Base-by-base conservation (phyloP, 2,329 filamentous ascomycete species). In the Didymella exigua region DNA sequence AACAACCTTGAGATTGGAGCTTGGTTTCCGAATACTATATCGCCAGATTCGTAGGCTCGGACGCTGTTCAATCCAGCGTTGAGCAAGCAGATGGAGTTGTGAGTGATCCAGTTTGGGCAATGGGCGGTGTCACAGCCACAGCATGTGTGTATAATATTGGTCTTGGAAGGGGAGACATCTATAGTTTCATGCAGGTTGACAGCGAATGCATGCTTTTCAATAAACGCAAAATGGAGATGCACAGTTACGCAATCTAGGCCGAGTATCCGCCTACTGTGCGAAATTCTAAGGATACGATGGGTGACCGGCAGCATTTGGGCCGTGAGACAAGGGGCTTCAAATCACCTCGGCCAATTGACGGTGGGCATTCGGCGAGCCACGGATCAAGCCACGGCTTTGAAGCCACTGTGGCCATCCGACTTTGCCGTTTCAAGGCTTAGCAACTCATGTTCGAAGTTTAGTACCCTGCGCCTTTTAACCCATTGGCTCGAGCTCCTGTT, bases 41-140 rank as follows among this genome's bases (percentile, higher is more conserved):
- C 52, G 52, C 52, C 52, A 55, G 23, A 55, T 55, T 36, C 52
- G 52, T 30, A 55, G 42, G 36, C 52, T 55, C 42, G 52, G 52
- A 5, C 52, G 52, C 46, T 55, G 46, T 47, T 55, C 46, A 26
- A 55, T 55, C 34, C 52, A 55, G 52, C 46, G 46, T 37, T 55
- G 52, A 55, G 52, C 40, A 47, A 55, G 47, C 26, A 55, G 29
- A 30, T 55, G 52, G 29, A 50, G 41, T 55, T 55, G 52, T 38
- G 47, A 50, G 30, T 55, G 52, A 55, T 55, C 52, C 52, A 55
- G 46, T 36, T 55, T 55, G 52, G 46, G 42, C 36, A 37, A 42
- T 41, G 24, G 36, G 36, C 36, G 14, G 36, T 16, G 21, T 55
- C 29, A 50, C 41, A 50, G 49, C 49, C 41, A 45, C 49, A 45